Conservation (phyloP, 805 yeast genomes). For the Scheffersomyces amazonensis region DNA sequence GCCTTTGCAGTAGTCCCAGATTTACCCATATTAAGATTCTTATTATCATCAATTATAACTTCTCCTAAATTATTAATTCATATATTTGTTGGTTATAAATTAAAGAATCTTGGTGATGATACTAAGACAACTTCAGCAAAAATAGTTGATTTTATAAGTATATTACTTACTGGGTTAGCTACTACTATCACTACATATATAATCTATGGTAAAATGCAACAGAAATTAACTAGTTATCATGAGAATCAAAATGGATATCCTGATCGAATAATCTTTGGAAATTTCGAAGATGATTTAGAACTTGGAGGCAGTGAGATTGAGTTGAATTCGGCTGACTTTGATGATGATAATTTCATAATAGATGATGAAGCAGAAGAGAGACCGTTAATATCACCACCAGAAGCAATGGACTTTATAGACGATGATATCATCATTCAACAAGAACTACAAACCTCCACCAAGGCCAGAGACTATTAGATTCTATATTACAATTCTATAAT, state of each 20-base stretch:
- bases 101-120: slow-evolving; percentile 64
- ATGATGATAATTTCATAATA: slow-evolving; percentile 39
- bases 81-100: slow-evolving; percentile 72
- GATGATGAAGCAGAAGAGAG: slow-evolving; percentile 31
- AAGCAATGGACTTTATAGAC: background rate
- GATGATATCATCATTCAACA: slow-evolving; percentile 2
- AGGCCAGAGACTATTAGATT: slow-evolving; percentile 8
- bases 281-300: slow-evolving; percentile 37
- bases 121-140: slow-evolving; percentile 48
- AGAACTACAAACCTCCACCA: slow-evolving; percentile 4
- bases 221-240: slow-evolving; percentile 29
- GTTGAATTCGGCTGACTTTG: slow-evolving; percentile 34
- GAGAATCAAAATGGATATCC: slow-evolving; percentile 4
- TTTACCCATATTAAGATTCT: slow-evolving; percentile 57
- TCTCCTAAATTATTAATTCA: slow-evolving; percentile 82
- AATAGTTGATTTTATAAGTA: slow-evolving; percentile 60
- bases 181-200: slow-evolving; percentile 62
- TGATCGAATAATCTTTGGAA: slow-evolving; percentile 36
- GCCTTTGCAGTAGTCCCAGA: slow-evolving; percentile 88
- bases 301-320: slow-evolving; percentile 27
- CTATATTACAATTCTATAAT: background rate
- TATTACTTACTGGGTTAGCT: slow-evolving; percentile 53
- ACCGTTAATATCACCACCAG: background rate
- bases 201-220: slow-evolving; percentile 56
- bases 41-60: slow-evolving; percentile 68